These are phyloP conservation scores for Epichloe aotearoae DNA, from an alignment of 2,329 filamentous ascomycete species.

Conservation along the genomic window DNA sequence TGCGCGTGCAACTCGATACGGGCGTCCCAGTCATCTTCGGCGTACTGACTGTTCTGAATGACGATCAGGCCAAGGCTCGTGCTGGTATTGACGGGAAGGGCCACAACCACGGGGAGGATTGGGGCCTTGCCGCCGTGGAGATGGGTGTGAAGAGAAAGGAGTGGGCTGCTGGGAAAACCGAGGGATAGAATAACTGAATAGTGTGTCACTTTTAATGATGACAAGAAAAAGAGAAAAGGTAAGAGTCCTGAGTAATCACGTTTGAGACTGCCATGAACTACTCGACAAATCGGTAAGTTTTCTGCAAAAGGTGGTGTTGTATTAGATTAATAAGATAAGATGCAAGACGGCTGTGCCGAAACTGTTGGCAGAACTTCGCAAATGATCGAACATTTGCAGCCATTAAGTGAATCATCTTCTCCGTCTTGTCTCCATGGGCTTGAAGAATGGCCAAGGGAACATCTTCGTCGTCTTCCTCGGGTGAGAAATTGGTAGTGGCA, in stretches of 20 bases:
- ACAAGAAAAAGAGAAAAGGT: neutral
- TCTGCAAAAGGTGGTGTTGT: neutral
- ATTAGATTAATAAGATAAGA: neutral
- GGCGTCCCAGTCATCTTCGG: slow-evolving; percentile 88
- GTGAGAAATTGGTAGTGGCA: slow-evolving; percentile 39
- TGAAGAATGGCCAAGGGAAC: slow-evolving; percentile 75
- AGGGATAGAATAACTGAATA: slow-evolving; percentile 16
- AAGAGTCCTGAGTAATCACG: neutral
- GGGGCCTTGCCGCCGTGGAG: slow-evolving; percentile 90
- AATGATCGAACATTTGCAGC: no score
- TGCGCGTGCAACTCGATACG: slow-evolving; percentile 84
- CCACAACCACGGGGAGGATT: slow-evolving; percentile 95
- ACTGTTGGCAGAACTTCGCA: neutral
- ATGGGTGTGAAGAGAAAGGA: slow-evolving; percentile 75
- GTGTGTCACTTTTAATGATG: no score
- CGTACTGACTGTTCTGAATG: slow-evolving; percentile 73
- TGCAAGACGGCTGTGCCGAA: neutral
- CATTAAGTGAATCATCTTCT: neutral
- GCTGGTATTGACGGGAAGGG: slow-evolving; percentile 56
- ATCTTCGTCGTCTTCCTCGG: slow-evolving; percentile 84
- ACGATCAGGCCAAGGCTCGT: slow-evolving; percentile 75
- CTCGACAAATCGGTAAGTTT: no score
- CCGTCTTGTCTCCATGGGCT: slow-evolving; percentile 48
- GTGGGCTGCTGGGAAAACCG: slow-evolving; percentile 61
- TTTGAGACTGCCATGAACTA: neutral